Evolutionary conservation across 805 yeast species (phyloP), one percentile per base, ranked within the genome.

Genomic region (Metschnikowia matae): DNA sequence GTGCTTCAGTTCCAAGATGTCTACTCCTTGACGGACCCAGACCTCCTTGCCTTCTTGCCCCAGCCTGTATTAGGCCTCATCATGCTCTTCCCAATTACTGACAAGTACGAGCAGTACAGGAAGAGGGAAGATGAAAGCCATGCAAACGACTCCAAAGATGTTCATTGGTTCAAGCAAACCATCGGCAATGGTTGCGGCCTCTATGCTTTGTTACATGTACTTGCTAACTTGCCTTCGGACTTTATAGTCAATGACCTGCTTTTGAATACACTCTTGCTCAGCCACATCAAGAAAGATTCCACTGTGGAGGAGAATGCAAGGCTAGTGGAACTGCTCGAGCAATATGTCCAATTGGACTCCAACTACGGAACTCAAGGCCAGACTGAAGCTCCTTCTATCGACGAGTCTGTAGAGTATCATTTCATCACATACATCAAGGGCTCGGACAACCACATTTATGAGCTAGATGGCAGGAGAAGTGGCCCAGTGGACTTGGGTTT

Each of bases 121-220:
- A 46, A 58, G 20, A 53, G 56, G 14, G 77, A 73, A 40, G 85
- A 81, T 50, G 51, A 39, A 4, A 58, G 58, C 31, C 48, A 60
- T 11, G 65, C 67, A 40, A 73, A 72, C 44, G 50, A 58, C 18
- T 55, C 62, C 5, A 69, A 59, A 6, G 60, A 66, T 10, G 71
- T 83, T 14, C 56, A 77, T n/a, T 94, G 98, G 97, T 81, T 84
- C 59, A 82, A 81, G 57, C 99, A 92, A 62, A 83, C 90, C 0
- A 81, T 94, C 15, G 81, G 80, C 54, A 92, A 92, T 64, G 95
- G 96, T 0, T 92, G 99, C 70, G 99, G 99, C 4, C 77, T 95
- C 32, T 89, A 87, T 67, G 98, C 96, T 0, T 65, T 94, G 42
- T 69, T 92, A 20, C 97, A 92, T 60, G 54, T 71, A 0, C 60